Percentiles rank a stretch among this genome's conserved stretches.
Conservation (phyloP, 2,329 filamentous ascomycete species). For the Raffaelea arxii region DNA sequence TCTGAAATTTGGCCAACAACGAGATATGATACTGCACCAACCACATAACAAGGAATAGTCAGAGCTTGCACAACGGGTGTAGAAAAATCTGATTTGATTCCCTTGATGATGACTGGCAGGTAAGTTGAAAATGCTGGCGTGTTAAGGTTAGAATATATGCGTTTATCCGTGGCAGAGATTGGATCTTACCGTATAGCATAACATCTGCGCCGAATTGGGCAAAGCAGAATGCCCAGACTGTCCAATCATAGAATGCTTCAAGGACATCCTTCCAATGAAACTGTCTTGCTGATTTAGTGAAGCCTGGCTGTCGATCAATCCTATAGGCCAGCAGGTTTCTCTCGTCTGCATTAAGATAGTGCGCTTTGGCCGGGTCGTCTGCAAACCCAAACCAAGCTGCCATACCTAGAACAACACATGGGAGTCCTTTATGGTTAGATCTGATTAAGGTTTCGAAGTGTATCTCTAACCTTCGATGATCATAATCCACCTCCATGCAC, state of each 20-base stretch:
- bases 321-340: neutral
- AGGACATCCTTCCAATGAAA: conserved; percentile 41
- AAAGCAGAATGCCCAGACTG: conserved; percentile 49
- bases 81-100: conserved; percentile 42
- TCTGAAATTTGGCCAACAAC: conserved; percentile 48
- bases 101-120: conserved; percentile 57
- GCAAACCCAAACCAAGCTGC: neutral
- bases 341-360: neutral
- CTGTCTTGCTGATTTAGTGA: conserved; percentile 3
- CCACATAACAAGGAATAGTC: conserved; percentile 57
- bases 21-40: conserved; percentile 54
- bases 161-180: too few species aligned
- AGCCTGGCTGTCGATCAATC: neutral
- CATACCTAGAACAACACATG: neutral
- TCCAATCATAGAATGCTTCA: conserved; percentile 46
- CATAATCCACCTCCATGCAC: neutral
- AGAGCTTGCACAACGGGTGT: conserved; percentile 48
- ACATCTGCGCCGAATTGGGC: conserved; percentile 54
- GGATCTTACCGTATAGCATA: conserved; percentile 52
- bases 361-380: neutral
- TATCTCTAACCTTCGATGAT: too few species aligned
- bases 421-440: too few species aligned
- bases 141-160: too few species aligned
- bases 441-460: too few species aligned
- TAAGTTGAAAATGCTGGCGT: conserved; percentile 47